These are phyloP conservation scores for Russula brevipes DNA, from an alignment of 768 basidiomycete species.

Conservation along the genomic window DNA sequence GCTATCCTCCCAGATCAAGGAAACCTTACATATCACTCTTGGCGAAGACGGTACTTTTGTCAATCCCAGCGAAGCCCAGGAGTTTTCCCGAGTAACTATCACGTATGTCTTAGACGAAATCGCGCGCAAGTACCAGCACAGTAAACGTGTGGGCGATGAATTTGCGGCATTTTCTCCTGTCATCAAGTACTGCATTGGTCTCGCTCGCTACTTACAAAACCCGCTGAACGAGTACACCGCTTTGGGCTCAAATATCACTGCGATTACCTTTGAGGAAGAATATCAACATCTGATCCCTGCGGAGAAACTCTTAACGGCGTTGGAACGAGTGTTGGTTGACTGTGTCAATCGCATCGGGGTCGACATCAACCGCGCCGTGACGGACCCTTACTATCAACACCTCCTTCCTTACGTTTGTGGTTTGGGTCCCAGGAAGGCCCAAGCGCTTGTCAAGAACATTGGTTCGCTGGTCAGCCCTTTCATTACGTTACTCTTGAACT, in stretches of 20 bases:
- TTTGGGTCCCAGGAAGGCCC: conserved; percentile 91
- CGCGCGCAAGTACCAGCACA: conserved; percentile 90
- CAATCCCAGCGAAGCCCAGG: conserved; percentile 29
- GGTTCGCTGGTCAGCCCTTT: conserved; percentile 54
- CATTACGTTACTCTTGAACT: background rate
- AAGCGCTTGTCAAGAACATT: conserved; percentile 77
- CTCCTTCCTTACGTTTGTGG: conserved; percentile 89
- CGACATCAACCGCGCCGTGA: conserved; percentile 90
- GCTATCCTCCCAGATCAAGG: conserved; percentile 60
- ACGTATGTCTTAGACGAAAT: conserved; percentile 87
- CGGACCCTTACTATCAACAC: conserved; percentile 82
- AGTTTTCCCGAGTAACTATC: conserved; percentile 56
- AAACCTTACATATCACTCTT: conserved; percentile 36
- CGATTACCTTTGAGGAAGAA: conserved; percentile 79
- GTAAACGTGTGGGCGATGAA: conserved; percentile 77
- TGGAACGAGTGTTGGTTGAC: conserved; percentile 88
- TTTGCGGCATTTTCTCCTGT: conserved; percentile 71
- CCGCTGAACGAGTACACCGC: conserved; percentile 94
- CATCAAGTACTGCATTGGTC: conserved; percentile 87
- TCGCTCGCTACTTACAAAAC: conserved; percentile 90
- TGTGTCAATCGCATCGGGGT: conserved; percentile 90
- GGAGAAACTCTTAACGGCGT: conserved; percentile 74
- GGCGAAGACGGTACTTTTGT: conserved; percentile 14
- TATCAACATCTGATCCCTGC: conserved; percentile 80
- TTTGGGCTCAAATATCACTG: conserved; percentile 75